Conservation (phyloP, 805 yeast species). For the Candida xiaguanensis region DNA sequence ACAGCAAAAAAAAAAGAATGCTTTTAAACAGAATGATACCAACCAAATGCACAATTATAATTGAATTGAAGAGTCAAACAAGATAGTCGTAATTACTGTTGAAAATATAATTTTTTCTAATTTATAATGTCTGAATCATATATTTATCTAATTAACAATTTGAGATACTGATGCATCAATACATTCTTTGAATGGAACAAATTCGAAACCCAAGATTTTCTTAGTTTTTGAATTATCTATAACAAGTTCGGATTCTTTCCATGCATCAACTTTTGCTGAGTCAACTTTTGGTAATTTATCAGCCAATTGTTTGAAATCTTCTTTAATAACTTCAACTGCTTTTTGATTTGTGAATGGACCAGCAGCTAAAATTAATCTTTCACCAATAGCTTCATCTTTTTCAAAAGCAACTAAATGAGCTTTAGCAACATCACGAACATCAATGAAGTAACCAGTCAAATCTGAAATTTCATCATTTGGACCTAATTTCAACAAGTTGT, state of each 20-base stretch:
- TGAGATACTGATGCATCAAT: slow-evolving; percentile 42
- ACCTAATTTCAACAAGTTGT: slow-evolving; percentile 29
- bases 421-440: slow-evolving; percentile 62
- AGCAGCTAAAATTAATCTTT: slow-evolving; percentile 15
- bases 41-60: neutral
- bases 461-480: slow-evolving; percentile 21
- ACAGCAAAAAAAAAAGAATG: too few relatives aligned
- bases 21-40: too few relatives aligned
- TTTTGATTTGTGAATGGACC: slow-evolving; percentile 19
- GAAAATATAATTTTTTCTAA: too few relatives aligned
- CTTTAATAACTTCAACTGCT: slow-evolving; percentile 17
- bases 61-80: too few relatives aligned
- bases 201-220: slow-evolving; percentile 31
- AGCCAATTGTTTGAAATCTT: slow-evolving; percentile 37
- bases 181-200: slow-evolving; percentile 31
- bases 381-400: slow-evolving; percentile 18
- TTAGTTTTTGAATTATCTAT: slow-evolving; percentile 34
- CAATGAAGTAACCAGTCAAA: slow-evolving; percentile 29
- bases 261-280: slow-evolving; percentile 19
- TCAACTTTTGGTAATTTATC: slow-evolving; percentile 43
- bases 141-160: slow-evolving; percentile 2
- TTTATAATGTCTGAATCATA: too few relatives aligned
- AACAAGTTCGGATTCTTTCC: slow-evolving; percentile 13
- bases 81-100: too few relatives aligned
- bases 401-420: slow-evolving; percentile 54